Percentiles rank a stretch among this genome's conserved stretches.
These are phyloP conservation scores for Globisporangium perplexum DNA, from an alignment of 352 stramenopile species.

Conservation along the genomic window DNA sequence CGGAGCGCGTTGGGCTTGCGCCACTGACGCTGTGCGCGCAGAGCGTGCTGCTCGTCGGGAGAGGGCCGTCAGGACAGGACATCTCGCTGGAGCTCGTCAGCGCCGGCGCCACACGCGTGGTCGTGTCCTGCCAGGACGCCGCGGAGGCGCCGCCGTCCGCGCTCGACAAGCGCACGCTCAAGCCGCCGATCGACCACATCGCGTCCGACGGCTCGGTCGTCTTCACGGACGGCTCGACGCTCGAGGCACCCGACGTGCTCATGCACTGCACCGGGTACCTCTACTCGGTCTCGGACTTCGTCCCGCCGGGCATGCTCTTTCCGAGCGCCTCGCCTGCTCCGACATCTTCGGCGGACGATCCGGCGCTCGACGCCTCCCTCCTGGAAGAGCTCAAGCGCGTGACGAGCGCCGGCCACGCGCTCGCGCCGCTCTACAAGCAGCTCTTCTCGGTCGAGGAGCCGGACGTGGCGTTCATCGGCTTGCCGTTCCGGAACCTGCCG, in stretches of 20 bases:
- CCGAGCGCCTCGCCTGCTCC: conserved; percentile 14
- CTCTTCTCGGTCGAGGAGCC: conserved; percentile 75
- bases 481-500: conserved; percentile 74
- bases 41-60: conserved; percentile 61
- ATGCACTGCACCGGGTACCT: conserved; percentile 78
- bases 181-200: conserved; percentile 51
- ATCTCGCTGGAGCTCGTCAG: conserved; percentile 69
- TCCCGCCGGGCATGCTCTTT: conserved; percentile 46
- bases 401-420: conserved; percentile 22
- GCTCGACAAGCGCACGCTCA: conserved; percentile 38
- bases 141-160: conserved; percentile 17
- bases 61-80: conserved; percentile 65
- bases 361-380: conserved; percentile 16
- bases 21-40: conserved; percentile 6
- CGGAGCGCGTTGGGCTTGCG: no score
- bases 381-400: conserved; percentile 26
- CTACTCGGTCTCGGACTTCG: conserved; percentile 52
- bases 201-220: conserved; percentile 38
- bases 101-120: conserved; percentile 35
- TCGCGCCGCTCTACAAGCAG: conserved; percentile 74
- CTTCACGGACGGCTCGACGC: conserved; percentile 50
- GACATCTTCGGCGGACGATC: conserved; percentile 7
- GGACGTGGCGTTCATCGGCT: conserved; percentile 60
- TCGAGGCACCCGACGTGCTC: conserved; percentile 54
- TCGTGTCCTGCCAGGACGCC: conserved; percentile 51